Evolutionary conservation across 2,329 filamentous ascomycete species (phyloP), one percentile per base, ranked within the genome.

Genomic region (Rachicladosporium sp.): DNA sequence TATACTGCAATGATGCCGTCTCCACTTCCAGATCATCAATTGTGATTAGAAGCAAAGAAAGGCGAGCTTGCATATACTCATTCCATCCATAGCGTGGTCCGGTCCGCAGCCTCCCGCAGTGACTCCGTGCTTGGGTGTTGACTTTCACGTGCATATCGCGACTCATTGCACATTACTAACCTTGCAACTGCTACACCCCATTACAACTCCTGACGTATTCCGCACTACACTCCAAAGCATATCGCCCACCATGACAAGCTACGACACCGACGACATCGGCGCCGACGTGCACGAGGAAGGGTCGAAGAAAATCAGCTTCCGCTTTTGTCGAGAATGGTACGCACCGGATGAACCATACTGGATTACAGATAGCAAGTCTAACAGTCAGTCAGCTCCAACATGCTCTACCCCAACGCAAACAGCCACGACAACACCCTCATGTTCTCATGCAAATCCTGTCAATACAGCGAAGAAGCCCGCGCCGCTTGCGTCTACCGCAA

Each of bases 351-450:
- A 32, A 15, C 11, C 15, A 27, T 35, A 11, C 29, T 23, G 15
- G 31, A n/a, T 29, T n/a, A 11, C 11, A 35, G 8, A 10, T 10
- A 21, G 12, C n/a, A 15, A n/a, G 21, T 35, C 41, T 38, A 32
- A 46, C 43, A 33, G 19, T 21, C 29, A 21, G 32, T 30, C 51
- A 83, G 80, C 69, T 94, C 88, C 54, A 98, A 98, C 71, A 83
- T 98, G 75, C 73, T 98, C 40, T 96, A 96, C 59, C 91, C 91
- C 37, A 91, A 93, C 66, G 93, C 98, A 70, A 87, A 98, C 64
- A 78, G 81, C 46, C 71, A 80, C 45, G 78, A 78, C 46, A 84
- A 84, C 67, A 80, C 79, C 55, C 79, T 98, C 51, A 82, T 94
- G 69, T 98, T 93, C 66, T 87, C 85, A 48, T 98, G 91, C 71